Conservation (phyloP, 164 flowering plant genomes). For the Malania oleifera region DNA sequence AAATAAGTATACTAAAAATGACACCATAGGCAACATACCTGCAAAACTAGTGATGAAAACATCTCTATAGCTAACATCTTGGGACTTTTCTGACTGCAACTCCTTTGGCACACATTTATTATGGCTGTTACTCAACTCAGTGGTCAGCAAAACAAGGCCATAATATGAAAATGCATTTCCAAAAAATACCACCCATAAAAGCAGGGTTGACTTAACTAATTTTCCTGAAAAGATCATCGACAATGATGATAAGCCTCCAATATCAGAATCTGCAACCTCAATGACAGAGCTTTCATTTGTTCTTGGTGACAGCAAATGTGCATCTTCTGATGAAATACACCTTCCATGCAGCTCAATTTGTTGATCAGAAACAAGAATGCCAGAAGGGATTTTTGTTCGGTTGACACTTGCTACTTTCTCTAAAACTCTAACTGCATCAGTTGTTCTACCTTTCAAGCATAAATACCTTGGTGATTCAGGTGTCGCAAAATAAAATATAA, state of each 20-base stretch:
- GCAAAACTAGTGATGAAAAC: slow-evolving; percentile 87
- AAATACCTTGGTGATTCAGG: slow-evolving; percentile 92
- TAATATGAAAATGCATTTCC: slow-evolving; percentile 91
- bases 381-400: slow-evolving; percentile 52
- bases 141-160: slow-evolving; percentile 84
- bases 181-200: slow-evolving; percentile 82
- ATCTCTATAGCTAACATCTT: slow-evolving; percentile 41
- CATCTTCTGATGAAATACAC: slow-evolving; percentile 30
- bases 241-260: slow-evolving; percentile 34
- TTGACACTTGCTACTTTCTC: slow-evolving; percentile 60
- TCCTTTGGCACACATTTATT: slow-evolving; percentile 31
- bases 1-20: neutral
- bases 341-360: slow-evolving; percentile 26
- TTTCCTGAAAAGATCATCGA: slow-evolving; percentile 64
- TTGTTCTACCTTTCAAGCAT: slow-evolving; percentile 58
- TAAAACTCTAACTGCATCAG: slow-evolving; percentile 49
- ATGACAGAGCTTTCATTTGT: slow-evolving; percentile 14
- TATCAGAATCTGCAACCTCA: slow-evolving; percentile 21
- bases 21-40: slow-evolving; percentile 33
- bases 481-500: slow-evolving; percentile 46
- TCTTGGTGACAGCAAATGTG: slow-evolving; percentile 32
- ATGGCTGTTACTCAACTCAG: slow-evolving; percentile 47
- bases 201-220: slow-evolving; percentile 61
- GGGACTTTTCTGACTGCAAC: slow-evolving; percentile 21
- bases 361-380: slow-evolving; percentile 51